Conservation (phyloP, 148 eudicot species). For the Vaccinium darrowii region DNA sequence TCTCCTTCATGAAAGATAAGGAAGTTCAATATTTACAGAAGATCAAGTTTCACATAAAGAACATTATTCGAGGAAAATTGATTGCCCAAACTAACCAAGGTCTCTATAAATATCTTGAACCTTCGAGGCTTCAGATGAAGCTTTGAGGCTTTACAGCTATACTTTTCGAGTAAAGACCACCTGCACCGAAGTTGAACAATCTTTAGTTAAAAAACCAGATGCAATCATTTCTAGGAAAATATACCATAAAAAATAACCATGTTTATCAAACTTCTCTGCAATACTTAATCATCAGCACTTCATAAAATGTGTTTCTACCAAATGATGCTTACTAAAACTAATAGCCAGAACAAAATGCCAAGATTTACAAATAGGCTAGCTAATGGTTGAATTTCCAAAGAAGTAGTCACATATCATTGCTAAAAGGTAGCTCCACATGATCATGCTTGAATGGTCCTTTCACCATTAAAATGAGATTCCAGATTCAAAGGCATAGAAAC, state of each 20-base stretch:
- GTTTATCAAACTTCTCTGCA: background rate
- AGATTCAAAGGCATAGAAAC: slow-evolving; percentile 3
- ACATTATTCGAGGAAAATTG: background rate
- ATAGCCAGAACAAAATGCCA: background rate
- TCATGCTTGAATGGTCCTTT: background rate
- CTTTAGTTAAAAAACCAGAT: slow-evolving; percentile 1
- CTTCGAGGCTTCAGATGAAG: slow-evolving; percentile 98
- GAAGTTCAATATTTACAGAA: slow-evolving; percentile 23
- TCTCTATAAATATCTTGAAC: slow-evolving; percentile 81
- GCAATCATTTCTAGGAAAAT: background rate
- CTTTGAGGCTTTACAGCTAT: slow-evolving; percentile 97
- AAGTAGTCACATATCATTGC: background rate
- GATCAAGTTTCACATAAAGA: background rate
- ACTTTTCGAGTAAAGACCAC: slow-evolving; percentile 97
- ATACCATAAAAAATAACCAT: background rate
- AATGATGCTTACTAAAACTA: background rate
- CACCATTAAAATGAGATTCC: background rate
- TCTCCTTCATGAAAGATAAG: slow-evolving; percentile 56
- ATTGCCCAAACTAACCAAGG: slow-evolving; percentile 69
- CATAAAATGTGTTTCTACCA: slow-evolving; percentile 1
- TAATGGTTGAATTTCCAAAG: background rate
- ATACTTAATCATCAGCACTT: background rate
- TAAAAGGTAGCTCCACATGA: background rate
- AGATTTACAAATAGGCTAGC: background rate
- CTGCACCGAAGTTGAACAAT: slow-evolving; percentile 34